These are phyloP conservation scores for Ustilago crameri DNA, from an alignment of 1,284 basidiomycete genomes.

Conservation along the genomic window DNA sequence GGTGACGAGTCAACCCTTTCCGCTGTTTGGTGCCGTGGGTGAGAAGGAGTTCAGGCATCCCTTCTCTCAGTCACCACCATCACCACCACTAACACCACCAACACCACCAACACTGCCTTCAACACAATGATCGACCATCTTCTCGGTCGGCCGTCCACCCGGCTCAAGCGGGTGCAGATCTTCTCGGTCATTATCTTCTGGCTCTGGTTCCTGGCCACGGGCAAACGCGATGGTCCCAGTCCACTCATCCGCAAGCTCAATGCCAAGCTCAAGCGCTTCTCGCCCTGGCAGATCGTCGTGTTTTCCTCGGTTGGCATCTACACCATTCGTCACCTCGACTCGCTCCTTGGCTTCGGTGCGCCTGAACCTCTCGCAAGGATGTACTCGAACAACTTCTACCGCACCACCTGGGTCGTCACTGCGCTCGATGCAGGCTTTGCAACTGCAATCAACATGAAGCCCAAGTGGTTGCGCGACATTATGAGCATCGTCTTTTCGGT, in stretches of 20 bases:
- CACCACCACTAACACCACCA: not conserved
- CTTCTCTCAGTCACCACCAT: too few species aligned
- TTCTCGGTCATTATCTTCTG: conserved; percentile 58
- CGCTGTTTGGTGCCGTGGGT: too few species aligned
- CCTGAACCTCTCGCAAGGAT: conserved; percentile 86
- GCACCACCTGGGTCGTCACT: conserved; percentile 89
- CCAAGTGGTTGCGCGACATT: conserved; percentile 89
- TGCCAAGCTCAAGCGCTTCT: conserved; percentile 73
- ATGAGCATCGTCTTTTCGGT: conserved; percentile 75
- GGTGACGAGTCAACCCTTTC: too few species aligned
- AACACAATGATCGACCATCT: conserved; percentile 61
- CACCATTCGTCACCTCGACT: conserved; percentile 85
- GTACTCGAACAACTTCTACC: conserved; percentile 91
- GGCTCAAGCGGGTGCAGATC: conserved; percentile 57
- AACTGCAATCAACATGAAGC: conserved; percentile 90
- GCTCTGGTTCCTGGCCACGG: conserved; percentile 43
- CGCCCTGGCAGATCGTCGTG: conserved; percentile 92
- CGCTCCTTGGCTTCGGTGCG: conserved; percentile 84
- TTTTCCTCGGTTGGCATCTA: conserved; percentile 86
- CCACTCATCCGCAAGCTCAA: conserved; percentile 41
- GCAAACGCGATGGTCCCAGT: conserved; percentile 50
- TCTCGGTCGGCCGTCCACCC: conserved; percentile 61
- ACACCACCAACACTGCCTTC: not conserved
- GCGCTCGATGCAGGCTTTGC: conserved; percentile 98
- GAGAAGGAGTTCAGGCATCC: too few species aligned